Base-by-base conservation (phyloP, 2,329 filamentous ascomycete genomes). In the Cylindrodendrum hubeiense region DNA sequence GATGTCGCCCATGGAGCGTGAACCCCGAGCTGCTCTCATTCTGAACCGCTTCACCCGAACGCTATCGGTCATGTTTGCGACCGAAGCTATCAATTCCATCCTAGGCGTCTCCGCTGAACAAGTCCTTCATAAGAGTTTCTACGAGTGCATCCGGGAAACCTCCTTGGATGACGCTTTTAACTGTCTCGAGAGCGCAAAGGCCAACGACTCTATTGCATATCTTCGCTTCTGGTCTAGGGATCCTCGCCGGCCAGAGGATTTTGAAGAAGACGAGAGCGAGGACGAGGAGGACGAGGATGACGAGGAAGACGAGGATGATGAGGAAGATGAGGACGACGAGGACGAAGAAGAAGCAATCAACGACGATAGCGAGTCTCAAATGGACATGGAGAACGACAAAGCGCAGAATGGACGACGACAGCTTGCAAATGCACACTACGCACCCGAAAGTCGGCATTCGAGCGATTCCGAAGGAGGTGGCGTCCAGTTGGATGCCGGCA, bases 121-220 rank as follows among this genome's bases (percentile, higher is more conserved):
- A 59, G 86, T 97, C 67, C 86, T 89, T 68, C 90, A 92, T 44
- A 91, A 90, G 71, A 95, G 93, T 76, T 97, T 97, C 77, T 97
- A 97, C 77, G 92, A 94, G 72, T 95, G 92, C 75, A 96, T 97
- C 54, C 88, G 92, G 62, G 89, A 93, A 71, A 91, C 90, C 66
- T 96, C 93, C 71, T 83, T 96, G 28, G 83, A 87, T 9, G 92
- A 96, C 71, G 93, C 93, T 4, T 89, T 95, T 34, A 87, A 89
- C 67, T 95, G 92, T 72, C 80, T 97, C 33, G 94, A 97, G 78
- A 92, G 91, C 69, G 93, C 94, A 22, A 97, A 97, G 77, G 91
- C 91, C 28, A 97, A 97, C 73, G 93, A 97, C 77, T 97, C 94
- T 2, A 96, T 97, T 73, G 93, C 94, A 2, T 97, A 97, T 74